These are phyloP conservation scores for Pseudotulostoma volvatum DNA, from an alignment of 495 filamentous ascomycete species.

Conservation along the genomic window DNA sequence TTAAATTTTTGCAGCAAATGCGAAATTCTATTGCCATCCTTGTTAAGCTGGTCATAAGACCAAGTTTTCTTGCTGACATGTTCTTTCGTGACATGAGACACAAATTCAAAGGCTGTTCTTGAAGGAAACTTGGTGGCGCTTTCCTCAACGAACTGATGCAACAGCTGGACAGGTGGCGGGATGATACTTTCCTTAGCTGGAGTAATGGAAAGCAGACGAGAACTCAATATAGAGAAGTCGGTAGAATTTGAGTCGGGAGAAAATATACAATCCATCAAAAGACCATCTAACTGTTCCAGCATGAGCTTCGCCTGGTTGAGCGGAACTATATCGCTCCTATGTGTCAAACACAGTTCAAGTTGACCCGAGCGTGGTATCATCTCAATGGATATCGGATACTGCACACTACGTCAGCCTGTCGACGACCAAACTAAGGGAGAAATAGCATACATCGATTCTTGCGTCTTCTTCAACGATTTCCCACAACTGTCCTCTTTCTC, in stretches of 20 bases:
- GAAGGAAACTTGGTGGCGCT: conserved; percentile 7
- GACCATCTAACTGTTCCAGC: conserved; percentile 16
- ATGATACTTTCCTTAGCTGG: conserved; percentile 32
- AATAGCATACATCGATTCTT: conserved; percentile 34
- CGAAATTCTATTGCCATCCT: conserved; percentile 11
- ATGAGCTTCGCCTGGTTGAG: conserved; percentile 36
- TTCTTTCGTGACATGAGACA: conserved; percentile 2
- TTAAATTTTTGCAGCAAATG: conserved; percentile 4
- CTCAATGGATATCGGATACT: conserved; percentile 60
- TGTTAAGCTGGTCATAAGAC: conserved; percentile 14
- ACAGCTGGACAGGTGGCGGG: conserved; percentile 10
- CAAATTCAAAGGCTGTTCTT: conserved; percentile 13
- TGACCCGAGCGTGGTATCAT: conserved; percentile 34
- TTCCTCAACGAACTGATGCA: conserved; percentile 30
- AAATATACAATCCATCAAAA: conserved; percentile 15
- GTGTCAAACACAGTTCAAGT: conserved; percentile 45
- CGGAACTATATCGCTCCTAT: conserved; percentile 42
- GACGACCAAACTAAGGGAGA: conserved; percentile 5
- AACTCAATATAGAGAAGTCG: conserved; percentile 9
- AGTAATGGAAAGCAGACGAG: conserved; percentile 17
- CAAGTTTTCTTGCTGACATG: conserved; percentile 6
- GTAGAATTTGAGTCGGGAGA: conserved; percentile 10
- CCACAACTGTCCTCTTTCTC: conserved; percentile 18
- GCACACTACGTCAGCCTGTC: background rate
- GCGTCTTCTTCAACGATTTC: conserved; percentile 36